Base-by-base conservation (phyloP, 2,329 filamentous ascomycete genomes). In the Neonectria faginata region DNA sequence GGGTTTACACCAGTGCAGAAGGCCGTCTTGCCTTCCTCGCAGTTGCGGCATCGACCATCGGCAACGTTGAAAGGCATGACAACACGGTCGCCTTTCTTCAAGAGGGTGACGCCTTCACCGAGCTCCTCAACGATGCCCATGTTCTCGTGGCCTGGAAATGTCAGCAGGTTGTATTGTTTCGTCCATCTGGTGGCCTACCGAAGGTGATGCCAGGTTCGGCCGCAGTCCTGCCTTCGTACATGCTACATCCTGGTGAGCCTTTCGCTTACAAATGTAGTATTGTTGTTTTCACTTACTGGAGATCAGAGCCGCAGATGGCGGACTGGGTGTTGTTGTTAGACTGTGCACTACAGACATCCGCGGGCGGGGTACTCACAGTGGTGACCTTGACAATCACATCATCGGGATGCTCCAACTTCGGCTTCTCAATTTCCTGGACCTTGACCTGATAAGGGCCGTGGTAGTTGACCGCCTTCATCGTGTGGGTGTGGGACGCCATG, bases 61-160 rank as follows among this genome's bases (percentile, higher is more conserved):
- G 87, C 87, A 1, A 89, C 88, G 60, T 90, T 90, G 79, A 90
- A 90, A 0, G 88, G 88, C 75, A 90, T 83, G 2, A 90, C 88
- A 4, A 91, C 85, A 2, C 88, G 83, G 65, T 91, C 88, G 3
- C 88, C 88, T 67, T 88, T 86, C 70, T 89, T 85, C 16, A 90
- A 74, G 1, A 89, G 77, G 0, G 86, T 89, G 1, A 90, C 88
- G 6, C 88, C 88, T 3, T 81, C 72, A 1, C 88, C 88, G 0
- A 85, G 72, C 66, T 88, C 83, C 42, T 85, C 80, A 0, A 88
- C 79, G 22, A 86, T 82, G 1, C 86, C 88, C 86, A 88, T 88
- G 67, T 87, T 88, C 69, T 89, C 88, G 70, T 90, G 87, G 3
- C 77, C 76, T 77, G 12, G 7, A 1, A 8, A 0, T 10, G 20